phyloP scores from a whole-genome alignment of 2,329 filamentous ascomycete species.

The Trichoderma gracile region DNA sequence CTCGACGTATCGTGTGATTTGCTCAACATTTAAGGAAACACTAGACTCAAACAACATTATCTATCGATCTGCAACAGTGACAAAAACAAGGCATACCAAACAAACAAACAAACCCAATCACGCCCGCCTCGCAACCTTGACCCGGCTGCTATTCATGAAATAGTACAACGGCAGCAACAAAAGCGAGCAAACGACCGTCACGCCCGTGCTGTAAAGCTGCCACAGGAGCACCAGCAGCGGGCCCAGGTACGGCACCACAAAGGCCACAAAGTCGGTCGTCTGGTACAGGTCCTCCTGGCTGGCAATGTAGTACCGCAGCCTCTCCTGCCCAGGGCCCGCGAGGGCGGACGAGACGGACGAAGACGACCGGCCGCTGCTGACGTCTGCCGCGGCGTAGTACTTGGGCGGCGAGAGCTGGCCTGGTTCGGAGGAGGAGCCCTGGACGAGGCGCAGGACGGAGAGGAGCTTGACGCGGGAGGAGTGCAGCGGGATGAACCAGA shows the following conservation, averaged over 20 bases:
- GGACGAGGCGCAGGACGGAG: slow-evolving; percentile 64
- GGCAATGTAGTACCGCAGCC: slow-evolving; percentile 65
- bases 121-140: slow-evolving; percentile 21
- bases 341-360: slow-evolving; percentile 23
- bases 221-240: slow-evolving; percentile 55
- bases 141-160: slow-evolving; percentile 34
- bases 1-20: background rate
- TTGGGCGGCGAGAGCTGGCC: slow-evolving; percentile 23
- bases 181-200: slow-evolving; percentile 63
- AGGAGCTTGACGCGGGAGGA: slow-evolving; percentile 66
- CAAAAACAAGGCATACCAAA: too few relatives aligned
- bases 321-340: slow-evolving; percentile 29
- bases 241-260: slow-evolving; percentile 63
- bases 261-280: slow-evolving; percentile 71
- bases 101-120: background rate
- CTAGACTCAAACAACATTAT: too few relatives aligned
- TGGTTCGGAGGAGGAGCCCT: slow-evolving; percentile 38
- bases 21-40: background rate
- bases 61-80: too few relatives aligned
- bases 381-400: slow-evolving; percentile 23
- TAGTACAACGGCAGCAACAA: slow-evolving; percentile 42
- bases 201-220: slow-evolving; percentile 64
- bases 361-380: too few relatives aligned
- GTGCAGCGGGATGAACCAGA: slow-evolving; percentile 79
- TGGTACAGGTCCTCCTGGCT: slow-evolving; percentile 84